phyloP scores from a whole-genome alignment of 1,284 basidiomycete genomes.

The Fomitopsis pinicola region DNA sequence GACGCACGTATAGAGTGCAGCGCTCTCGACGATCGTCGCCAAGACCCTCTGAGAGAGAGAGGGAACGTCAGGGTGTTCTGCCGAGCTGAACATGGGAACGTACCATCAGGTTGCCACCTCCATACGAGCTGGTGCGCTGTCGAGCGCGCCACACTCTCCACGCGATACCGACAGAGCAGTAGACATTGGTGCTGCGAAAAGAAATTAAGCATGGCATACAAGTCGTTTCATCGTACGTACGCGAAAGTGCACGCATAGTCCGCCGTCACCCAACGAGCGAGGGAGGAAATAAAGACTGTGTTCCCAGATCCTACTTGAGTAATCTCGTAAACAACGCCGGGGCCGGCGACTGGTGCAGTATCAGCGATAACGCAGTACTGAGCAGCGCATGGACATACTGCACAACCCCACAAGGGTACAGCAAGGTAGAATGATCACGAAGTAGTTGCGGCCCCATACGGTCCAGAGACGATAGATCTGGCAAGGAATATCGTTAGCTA shows the following conservation, averaged over 20 bases:
- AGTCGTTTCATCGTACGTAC: not conserved
- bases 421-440: slow-evolving; percentile 1
- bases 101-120: not conserved
- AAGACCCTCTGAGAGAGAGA: not conserved
- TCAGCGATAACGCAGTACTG: not conserved
- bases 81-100: not conserved
- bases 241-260: not conserved
- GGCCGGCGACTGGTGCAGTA: not conserved
- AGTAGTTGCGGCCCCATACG: slow-evolving; percentile 6
- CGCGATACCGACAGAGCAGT: not conserved
- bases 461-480: slow-evolving; percentile 9
- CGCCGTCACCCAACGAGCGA: not conserved
- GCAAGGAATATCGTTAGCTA: not conserved
- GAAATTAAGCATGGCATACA: not conserved
- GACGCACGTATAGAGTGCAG: not conserved
- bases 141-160: not conserved
- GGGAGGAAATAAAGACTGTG: not conserved
- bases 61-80: not conserved
- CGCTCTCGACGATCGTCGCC: not conserved
- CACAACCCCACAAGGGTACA: not conserved
- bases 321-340: not conserved
- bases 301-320: not conserved
- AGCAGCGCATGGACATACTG: not conserved
- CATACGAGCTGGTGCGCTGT: not conserved
- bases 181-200: not conserved